A percentile compares a stretch with the other conserved stretches of the same genome.
Evolutionary conservation across 2,329 filamentous ascomycete genomes (phyloP).

Genomic region (Aspergillus sp.): DNA sequence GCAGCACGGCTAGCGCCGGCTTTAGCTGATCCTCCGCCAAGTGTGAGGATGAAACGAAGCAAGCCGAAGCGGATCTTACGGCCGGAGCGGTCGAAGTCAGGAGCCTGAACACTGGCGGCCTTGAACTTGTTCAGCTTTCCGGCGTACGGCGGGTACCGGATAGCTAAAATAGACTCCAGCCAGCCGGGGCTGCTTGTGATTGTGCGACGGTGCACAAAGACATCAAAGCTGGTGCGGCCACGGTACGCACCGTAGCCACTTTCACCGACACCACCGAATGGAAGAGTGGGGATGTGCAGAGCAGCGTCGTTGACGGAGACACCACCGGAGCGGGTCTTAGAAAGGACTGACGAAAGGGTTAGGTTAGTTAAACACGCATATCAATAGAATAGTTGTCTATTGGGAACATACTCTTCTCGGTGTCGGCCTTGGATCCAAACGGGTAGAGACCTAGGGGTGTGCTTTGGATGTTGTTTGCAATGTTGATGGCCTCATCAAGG

Average conservation of each 20-base stretch:
- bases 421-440: slow-evolving; percentile 80
- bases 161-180: slow-evolving; percentile 57
- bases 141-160: slow-evolving; percentile 62
- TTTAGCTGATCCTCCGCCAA: slow-evolving; percentile 42
- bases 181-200: slow-evolving; percentile 61
- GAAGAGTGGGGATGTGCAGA: slow-evolving; percentile 70
- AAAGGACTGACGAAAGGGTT: slow-evolving; percentile 51
- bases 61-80: slow-evolving; percentile 40
- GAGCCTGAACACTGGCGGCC: slow-evolving; percentile 52
- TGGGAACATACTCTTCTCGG: slow-evolving; percentile 61
- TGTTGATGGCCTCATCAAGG: slow-evolving; percentile 80
- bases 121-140: slow-evolving; percentile 56
- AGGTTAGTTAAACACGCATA: neutral
- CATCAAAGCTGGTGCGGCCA: slow-evolving; percentile 67
- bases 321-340: slow-evolving; percentile 65
- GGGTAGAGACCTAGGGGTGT: slow-evolving; percentile 83
- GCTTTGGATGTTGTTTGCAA: slow-evolving; percentile 76
- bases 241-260: slow-evolving; percentile 76
- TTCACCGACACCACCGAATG: slow-evolving; percentile 81
- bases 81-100: slow-evolving; percentile 62
- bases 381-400: neutral
- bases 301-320: slow-evolving; percentile 60
- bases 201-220: slow-evolving; percentile 60
- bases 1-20: slow-evolving; percentile 32
- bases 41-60: slow-evolving; percentile 40